phyloP scores from a whole-genome alignment of 305 asterid genomes.

The Salvia sclarea region DNA sequence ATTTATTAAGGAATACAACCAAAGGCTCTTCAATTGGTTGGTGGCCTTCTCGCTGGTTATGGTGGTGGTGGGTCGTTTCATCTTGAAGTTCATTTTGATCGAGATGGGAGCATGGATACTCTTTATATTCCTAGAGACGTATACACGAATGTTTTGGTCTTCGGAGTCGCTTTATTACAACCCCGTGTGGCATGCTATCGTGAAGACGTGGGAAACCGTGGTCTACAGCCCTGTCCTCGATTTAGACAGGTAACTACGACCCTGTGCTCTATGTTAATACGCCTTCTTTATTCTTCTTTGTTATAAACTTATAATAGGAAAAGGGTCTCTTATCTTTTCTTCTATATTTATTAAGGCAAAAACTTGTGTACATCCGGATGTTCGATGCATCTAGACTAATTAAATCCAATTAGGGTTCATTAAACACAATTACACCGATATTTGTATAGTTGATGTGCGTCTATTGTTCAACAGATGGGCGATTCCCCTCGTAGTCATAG shows the following conservation, averaged over 20 bases:
- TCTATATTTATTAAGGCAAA: too few species aligned
- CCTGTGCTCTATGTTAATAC: neutral
- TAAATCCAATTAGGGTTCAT: too few species aligned
- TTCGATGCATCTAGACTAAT: too few species aligned
- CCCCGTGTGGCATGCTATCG: conserved; percentile 88
- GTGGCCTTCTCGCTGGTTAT: conserved; percentile 93
- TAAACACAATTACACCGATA: too few species aligned
- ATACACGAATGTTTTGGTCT: conserved; percentile 98
- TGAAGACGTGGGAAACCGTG: conserved; percentile 83
- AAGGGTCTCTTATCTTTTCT: too few species aligned
- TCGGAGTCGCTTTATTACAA: conserved; percentile 98
- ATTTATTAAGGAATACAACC: conserved; percentile 94
- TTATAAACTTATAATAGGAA: too few species aligned
- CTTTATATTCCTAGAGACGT: conserved; percentile 93
- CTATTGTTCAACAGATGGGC: conserved; percentile 76
- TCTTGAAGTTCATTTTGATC: conserved; percentile 76
- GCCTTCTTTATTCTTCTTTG: too few species aligned
- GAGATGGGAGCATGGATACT: conserved; percentile 98
- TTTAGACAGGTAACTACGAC: conserved; percentile 73
- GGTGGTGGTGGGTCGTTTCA: conserved; percentile 96
- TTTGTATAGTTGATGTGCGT: neutral
- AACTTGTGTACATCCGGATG: too few species aligned
- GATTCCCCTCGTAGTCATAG: conserved; percentile 60
- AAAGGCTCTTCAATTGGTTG: conserved; percentile 97
- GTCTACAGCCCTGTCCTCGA: conserved; percentile 97